Conservation (phyloP, 2,329 filamentous ascomycete species). For the Trichoderma guizhouense region DNA sequence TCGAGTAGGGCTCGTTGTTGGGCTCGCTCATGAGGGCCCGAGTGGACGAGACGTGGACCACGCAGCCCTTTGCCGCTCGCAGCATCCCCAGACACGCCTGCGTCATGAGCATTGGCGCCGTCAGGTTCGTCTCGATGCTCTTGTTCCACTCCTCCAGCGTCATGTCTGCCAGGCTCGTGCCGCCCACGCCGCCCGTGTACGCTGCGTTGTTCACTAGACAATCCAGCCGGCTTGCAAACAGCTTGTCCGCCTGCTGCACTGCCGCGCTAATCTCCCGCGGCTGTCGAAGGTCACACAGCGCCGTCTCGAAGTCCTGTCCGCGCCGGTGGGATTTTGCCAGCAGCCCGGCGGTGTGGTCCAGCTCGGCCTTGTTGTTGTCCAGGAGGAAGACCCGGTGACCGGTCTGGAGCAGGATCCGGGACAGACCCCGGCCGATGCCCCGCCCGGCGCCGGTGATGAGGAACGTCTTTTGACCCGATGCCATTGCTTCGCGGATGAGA, state of each 20-base stretch:
- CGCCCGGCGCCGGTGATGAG: slow-evolving; percentile 25
- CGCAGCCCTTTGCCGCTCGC: slow-evolving; percentile 25
- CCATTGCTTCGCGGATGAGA: not conserved
- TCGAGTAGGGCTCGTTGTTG: slow-evolving; percentile 48
- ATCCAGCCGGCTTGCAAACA: slow-evolving; percentile 38
- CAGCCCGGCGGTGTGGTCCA: slow-evolving; percentile 32
- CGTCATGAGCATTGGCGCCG: slow-evolving; percentile 33
- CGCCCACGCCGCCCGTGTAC: slow-evolving; percentile 35
- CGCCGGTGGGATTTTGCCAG: slow-evolving; percentile 22
- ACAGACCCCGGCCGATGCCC: slow-evolving; percentile 25
- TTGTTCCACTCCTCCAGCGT: slow-evolving; percentile 38
- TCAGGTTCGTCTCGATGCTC: slow-evolving; percentile 37
- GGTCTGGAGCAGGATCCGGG: slow-evolving; percentile 32
- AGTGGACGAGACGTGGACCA: slow-evolving; percentile 49
- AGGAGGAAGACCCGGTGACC: slow-evolving; percentile 40
- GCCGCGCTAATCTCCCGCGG: slow-evolving; percentile 31
- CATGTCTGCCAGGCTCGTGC: slow-evolving; percentile 29
- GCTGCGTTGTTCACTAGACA: slow-evolving; percentile 43
- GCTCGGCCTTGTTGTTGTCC: slow-evolving; percentile 37
- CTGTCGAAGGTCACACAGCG: slow-evolving; percentile 32
- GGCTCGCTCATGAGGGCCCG: slow-evolving; percentile 47
- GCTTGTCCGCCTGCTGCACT: slow-evolving; percentile 27
- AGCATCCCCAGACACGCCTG: slow-evolving; percentile 30
- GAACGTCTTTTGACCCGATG: slow-evolving; percentile 21
- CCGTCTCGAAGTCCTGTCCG: slow-evolving; percentile 23